Evolutionary conservation across 1,139 yeast species (phyloP).

Genomic region (Debaryomycetaceae sp.): DNA sequence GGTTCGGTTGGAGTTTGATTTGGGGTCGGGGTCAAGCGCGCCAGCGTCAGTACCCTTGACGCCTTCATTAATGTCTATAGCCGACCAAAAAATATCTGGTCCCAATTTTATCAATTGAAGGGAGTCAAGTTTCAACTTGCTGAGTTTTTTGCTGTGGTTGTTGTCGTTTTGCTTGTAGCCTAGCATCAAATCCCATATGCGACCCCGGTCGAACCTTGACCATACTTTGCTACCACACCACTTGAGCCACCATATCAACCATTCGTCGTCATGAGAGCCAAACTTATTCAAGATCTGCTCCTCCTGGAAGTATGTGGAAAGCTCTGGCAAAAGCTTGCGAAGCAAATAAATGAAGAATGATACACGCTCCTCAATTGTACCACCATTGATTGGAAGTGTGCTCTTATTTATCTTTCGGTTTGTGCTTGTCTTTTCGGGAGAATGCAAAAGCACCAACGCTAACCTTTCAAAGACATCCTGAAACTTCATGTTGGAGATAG

Average conservation of each 20-base stretch:
- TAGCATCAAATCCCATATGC: conserved; percentile 82
- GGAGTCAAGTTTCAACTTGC: conserved; percentile 23
- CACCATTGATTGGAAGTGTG: conserved; percentile 55
- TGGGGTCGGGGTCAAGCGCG: too few species aligned
- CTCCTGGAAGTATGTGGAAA: conserved; percentile 72
- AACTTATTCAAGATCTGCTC: conserved; percentile 68
- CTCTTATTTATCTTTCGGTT: conserved; percentile 20
- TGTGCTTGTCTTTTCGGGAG: conserved; percentile 46
- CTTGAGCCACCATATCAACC: conserved; percentile 94
- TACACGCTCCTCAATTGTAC: conserved; percentile 65
- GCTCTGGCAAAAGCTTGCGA: conserved; percentile 66
- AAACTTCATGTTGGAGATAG: conserved; percentile 42
- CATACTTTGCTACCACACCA: conserved; percentile 89
- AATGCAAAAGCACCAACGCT: conserved; percentile 69
- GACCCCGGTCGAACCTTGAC: conserved; percentile 76
- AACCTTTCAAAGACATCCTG: conserved; percentile 73
- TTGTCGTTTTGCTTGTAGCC: conserved; percentile 66
- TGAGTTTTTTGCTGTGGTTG: conserved; percentile 18
- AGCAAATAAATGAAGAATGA: conserved; percentile 69
- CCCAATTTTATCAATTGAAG: conserved; percentile 31
- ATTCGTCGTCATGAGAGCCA: conserved; percentile 71
- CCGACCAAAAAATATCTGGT: conserved; percentile 43
- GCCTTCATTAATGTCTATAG: conserved; percentile 13
- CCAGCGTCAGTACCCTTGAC: conserved; percentile 1
- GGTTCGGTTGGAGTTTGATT: conserved; percentile 3